Base-by-base conservation (phyloP, 768 basidiomycete genomes). In the Sistotremastrum suecicum region DNA sequence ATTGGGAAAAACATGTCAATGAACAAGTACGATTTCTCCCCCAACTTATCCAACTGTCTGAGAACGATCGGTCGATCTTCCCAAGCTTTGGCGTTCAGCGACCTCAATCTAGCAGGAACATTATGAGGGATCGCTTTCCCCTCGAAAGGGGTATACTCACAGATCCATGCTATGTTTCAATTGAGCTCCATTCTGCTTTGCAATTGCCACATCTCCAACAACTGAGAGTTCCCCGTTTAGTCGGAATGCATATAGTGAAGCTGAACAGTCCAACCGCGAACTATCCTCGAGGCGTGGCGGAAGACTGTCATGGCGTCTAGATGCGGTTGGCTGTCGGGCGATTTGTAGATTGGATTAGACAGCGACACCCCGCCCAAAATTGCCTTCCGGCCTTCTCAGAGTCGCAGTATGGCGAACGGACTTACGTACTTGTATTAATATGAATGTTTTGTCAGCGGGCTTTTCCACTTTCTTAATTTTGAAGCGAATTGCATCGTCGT, bases 11-110 rank as follows among this genome's bases (percentile, higher is more conserved):
- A 4, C 32, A 4, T 38, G 41, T 20, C 29, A 10, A n/a, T 29
- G 34, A 37, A 10, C 9, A 62, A 82, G 58, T 47, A 88, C 86
- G 85, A 87, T 74, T 88, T 89, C 56, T 90, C 87, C 33, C 92
- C 94, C 37, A 98, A 80, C n/a, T 80, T 76, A 34, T 85, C 79
- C 42, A 98, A 71, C 59, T 98, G 94, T 9, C 83, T 73, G 45
- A 98, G 71, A 5, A 94, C 82, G 9, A 80, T 66, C 4, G 89
- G 78, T 12, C 85, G 67, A 54, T 90, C 83, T 54, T 97, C 92
- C 94, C 94, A 98, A 38, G 88, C 81, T 54, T 82, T 89, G 3
- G 86, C 87, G 44, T 68, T 72, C 35, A 97, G 56, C 52, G 80
- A 83, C 7, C 92, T 80, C 29, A 82, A 60, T 31, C 89, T 88